Base-by-base conservation (phyloP, 495 filamentous ascomycete species). In the Neurospora sp. region DNA sequence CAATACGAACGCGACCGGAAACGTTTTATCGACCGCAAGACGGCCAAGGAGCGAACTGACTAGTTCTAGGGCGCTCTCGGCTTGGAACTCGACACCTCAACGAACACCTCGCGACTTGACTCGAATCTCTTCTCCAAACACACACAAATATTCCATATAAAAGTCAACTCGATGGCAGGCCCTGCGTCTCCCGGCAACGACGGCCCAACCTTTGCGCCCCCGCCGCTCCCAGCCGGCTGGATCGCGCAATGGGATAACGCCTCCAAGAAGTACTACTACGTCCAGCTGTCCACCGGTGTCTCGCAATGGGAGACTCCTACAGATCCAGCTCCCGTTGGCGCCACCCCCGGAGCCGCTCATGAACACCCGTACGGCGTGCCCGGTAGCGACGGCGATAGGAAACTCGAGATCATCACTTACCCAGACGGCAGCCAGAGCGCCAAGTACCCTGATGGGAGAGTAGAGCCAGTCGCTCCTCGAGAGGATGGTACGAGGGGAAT, bases 211-310 rank as follows among this genome's bases (percentile, higher is more conserved):
- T 90, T 87, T 74, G 87, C 89, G 71, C 91, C 91, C 70, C 91
- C 91, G 39, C 86, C 82, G 69, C 85, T 93, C 31, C 91, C 91
- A 18, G 82, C 88, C n/a, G 91, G 91, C 74, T 93, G 91, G 91
- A 91, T 94, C 73, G 90, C 92, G 22, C 92, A 95, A 80, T 94
- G 92, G 91, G 92, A 95, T 78, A 90, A 88, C 69, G 78, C 84
- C 61, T 89, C 86, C 70, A 87, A 88, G 61, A 89, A 91, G 78
- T 95, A 94, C 81, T 95, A 95, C 79, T 95, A 87, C 77, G 92
- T 95, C 39, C 90, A 94, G 75, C 84, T 92, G 44, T 87, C 90
- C 53, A 94, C 91, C 3, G 92, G 91, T 31, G 83, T 89, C 37
- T 92, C 90, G 61, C 91, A 92, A 80, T 95, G 92, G 92, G 90